Evolutionary conservation across 257 asterid genomes (phyloP).

Genomic region (Solanum infundibuliforme): DNA sequence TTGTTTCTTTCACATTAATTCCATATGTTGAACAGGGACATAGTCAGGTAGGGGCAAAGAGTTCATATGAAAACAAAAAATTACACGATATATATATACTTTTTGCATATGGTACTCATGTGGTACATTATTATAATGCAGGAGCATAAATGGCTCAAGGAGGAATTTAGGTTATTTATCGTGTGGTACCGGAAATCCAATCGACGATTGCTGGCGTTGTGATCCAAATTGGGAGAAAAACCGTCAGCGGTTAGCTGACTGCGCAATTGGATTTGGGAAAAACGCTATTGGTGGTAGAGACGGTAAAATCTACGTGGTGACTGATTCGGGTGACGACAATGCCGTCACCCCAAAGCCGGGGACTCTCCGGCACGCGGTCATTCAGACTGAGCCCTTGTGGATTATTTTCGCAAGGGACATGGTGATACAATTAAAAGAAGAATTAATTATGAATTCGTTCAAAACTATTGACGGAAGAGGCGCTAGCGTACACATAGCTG

Average conservation of each 20-base stretch:
- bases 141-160: slow-evolving; percentile 58
- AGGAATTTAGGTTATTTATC: slow-evolving; percentile 52
- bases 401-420: slow-evolving; percentile 65
- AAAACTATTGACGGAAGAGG: slow-evolving; percentile 84
- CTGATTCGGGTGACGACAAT: slow-evolving; percentile 40
- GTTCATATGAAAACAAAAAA: background rate
- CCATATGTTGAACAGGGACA: background rate
- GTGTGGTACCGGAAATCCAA: slow-evolving; percentile 72
- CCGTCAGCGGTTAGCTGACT: slow-evolving; percentile 61
- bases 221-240: slow-evolving; percentile 57
- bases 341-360: slow-evolving; percentile 58
- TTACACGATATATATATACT: background rate
- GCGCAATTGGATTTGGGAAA: slow-evolving; percentile 74
- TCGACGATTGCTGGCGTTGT: slow-evolving; percentile 84
- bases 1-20: background rate
- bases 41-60: background rate
- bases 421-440: slow-evolving; percentile 68
- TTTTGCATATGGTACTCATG: background rate
- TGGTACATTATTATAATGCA: slow-evolving; percentile 17
- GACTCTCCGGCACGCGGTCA: slow-evolving; percentile 56
- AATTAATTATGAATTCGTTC: slow-evolving; percentile 73
- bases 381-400: slow-evolving; percentile 68
- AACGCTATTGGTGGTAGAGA: slow-evolving; percentile 61
- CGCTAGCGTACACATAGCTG: slow-evolving; percentile 66
- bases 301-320: slow-evolving; percentile 56